phyloP scores from a whole-genome alignment of 176 grass and related monocot species.

The Musa acuminata region DNA sequence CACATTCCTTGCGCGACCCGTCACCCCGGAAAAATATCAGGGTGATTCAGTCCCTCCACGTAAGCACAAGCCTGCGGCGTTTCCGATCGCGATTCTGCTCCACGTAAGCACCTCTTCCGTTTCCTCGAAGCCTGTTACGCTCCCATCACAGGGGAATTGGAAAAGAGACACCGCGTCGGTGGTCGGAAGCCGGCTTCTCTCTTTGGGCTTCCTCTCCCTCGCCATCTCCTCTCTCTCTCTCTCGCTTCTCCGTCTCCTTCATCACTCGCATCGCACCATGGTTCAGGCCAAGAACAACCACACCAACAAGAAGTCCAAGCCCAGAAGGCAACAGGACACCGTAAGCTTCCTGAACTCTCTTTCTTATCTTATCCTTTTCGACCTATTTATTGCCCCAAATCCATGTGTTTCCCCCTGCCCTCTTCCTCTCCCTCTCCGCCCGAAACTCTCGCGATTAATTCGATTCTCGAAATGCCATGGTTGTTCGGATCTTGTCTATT shows the following conservation, averaged over 20 bases:
- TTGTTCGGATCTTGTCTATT: background rate
- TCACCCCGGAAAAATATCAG: too few relatives aligned
- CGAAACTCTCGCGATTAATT: background rate
- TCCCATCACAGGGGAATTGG: too few relatives aligned
- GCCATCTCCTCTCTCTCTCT: background rate
- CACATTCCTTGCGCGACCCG: too few relatives aligned
- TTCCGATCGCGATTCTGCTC: too few relatives aligned
- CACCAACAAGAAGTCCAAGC: constrained; percentile 1
- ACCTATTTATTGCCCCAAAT: background rate
- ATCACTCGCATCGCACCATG: background rate
- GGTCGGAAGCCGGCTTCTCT: too few relatives aligned
- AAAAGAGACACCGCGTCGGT: too few relatives aligned
- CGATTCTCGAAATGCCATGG: background rate
- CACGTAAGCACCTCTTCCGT: too few relatives aligned
- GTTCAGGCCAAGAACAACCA: background rate
- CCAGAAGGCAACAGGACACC: background rate
- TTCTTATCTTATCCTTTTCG: background rate
- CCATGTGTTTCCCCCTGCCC: background rate
- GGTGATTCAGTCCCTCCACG: too few relatives aligned
- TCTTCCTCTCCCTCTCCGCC: background rate
- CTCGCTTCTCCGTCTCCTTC: background rate
- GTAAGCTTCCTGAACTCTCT: background rate
- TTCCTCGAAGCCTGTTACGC: too few relatives aligned
- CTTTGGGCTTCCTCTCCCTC: too few relatives aligned
- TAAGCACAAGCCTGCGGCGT: too few relatives aligned